Base-by-base conservation (phyloP, 2,329 filamentous ascomycete species). In the Penicillium sp. region DNA sequence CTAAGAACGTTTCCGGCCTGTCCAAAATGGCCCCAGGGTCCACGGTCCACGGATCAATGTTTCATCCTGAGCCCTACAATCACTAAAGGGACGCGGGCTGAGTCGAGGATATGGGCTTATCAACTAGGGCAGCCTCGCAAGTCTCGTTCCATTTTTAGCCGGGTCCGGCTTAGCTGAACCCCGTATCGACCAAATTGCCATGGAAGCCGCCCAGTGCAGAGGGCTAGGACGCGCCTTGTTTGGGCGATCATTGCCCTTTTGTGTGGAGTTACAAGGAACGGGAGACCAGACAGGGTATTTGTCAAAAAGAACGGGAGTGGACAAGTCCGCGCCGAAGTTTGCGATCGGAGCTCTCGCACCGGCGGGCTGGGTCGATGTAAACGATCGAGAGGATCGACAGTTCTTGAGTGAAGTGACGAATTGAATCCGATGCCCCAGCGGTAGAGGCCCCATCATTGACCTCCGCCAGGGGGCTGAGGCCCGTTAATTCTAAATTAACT, bases 241-340 rank as follows among this genome's bases (percentile, higher is more conserved):
- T 16, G n/a, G 49, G 20, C 45, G 51, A 58, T 58, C 55, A 44
- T 49, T 55, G 23, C 55, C 54, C 26, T 37, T 42, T 41, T 46
- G 22, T 39, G 9, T 26, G 9, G 9, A 8, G 39, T 16, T 9
- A 13, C 23, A 13, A 20, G 32, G 35, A 44, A 22, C 20, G 23
- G 26, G 36, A 23, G 14, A 14, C 24, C 26, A 34, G 31, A 16
- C 29, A 18, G 22, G 36, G 44, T 47, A 56, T 56, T 56, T 56
- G 53, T 54, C 53, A 56, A 24, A 49, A 20, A 26, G 24, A 9
- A 26, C 24, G 24, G 37, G 14, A 34, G 14, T 29, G 16, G 7
- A 34, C 31, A 34, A 34, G 8, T 34, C 31, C 31, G 39, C 37
- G 28, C 16, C 26, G 29, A 26, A 31, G 42, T 16, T 40, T 29